Percentiles rank a stretch among this genome's conserved stretches.
Conservation (phyloP, 1,284 basidiomycete species). For the Puccinia hordei region DNA sequence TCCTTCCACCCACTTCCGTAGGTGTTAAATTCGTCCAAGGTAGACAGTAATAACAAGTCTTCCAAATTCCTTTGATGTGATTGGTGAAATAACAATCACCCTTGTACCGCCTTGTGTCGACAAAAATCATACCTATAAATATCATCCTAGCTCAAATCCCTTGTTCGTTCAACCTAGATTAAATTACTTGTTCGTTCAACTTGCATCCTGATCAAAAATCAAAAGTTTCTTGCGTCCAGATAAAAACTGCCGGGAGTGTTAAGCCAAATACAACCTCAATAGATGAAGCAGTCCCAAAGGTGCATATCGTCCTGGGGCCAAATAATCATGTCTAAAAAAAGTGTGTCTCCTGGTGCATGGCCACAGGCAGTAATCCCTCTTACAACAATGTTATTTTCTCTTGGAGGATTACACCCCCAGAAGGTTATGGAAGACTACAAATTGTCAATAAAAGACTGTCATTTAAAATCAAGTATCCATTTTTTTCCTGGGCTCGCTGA, state of each 20-base stretch:
- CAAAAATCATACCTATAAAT: conserved; percentile 4
- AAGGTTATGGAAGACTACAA: too few species aligned
- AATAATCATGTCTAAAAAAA: too few species aligned
- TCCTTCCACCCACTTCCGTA: background rate
- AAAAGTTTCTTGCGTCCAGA: background rate
- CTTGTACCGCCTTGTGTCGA: background rate
- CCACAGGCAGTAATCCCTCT: too few species aligned
- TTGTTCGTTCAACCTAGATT: background rate
- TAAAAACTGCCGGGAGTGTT: background rate
- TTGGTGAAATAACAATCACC: background rate
- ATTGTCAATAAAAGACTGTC: too few species aligned
- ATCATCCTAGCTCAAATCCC: background rate
- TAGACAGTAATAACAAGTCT: background rate
- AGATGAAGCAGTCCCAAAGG: background rate
- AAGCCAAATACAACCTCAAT: background rate
- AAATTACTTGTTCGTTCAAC: background rate
- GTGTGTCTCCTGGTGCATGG: too few species aligned
- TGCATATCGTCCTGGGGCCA: background rate
- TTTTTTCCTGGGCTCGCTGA: too few species aligned
- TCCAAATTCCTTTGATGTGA: background rate
- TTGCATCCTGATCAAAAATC: background rate
- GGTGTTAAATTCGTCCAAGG: conserved; percentile 31
- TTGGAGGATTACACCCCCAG: too few species aligned
- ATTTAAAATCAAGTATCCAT: too few species aligned
- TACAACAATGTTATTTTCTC: too few species aligned